phyloP scores from a whole-genome alignment of 306 rosid species.

The Casuarina cunninghamiana region DNA sequence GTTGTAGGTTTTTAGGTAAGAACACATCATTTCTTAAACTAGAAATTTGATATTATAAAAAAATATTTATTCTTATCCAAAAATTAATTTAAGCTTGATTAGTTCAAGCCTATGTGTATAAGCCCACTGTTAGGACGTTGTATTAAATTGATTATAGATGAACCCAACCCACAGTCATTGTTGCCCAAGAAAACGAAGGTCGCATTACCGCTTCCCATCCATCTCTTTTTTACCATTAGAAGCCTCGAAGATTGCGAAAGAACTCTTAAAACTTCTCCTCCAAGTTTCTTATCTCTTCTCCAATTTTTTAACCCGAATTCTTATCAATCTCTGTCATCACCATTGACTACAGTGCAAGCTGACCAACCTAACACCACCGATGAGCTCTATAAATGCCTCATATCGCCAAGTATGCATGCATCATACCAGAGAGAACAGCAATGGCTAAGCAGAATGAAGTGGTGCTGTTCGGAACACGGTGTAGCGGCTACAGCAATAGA shows the following conservation, averaged over 20 bases:
- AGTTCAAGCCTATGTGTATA: no score
- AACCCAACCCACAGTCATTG: no score
- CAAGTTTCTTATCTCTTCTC: neutral
- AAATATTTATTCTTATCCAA: no score
- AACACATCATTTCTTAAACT: no score
- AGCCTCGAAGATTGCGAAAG: neutral
- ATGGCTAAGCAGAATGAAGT: conserved; percentile 33
- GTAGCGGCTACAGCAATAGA: conserved; percentile 24
- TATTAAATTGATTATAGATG: no score
- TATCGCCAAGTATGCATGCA: neutral
- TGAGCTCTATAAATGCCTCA: neutral
- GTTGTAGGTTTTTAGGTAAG: no score
- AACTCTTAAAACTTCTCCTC: neutral
- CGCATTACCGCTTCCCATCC: neutral
- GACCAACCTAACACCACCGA: neutral
- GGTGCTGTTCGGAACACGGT: conserved; percentile 35
- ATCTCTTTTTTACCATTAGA: neutral
- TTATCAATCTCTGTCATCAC: neutral
- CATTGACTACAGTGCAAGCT: neutral
- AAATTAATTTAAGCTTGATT: no score
- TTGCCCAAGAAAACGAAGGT: neutral
- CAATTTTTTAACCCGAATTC: no score
- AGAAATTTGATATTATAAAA: no score
- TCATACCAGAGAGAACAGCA: conserved; percentile 10
- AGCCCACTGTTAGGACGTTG: no score